Evolutionary conservation across 2,329 filamentous ascomycete genomes (phyloP).

Genomic region (Apiospora sp.): DNA sequence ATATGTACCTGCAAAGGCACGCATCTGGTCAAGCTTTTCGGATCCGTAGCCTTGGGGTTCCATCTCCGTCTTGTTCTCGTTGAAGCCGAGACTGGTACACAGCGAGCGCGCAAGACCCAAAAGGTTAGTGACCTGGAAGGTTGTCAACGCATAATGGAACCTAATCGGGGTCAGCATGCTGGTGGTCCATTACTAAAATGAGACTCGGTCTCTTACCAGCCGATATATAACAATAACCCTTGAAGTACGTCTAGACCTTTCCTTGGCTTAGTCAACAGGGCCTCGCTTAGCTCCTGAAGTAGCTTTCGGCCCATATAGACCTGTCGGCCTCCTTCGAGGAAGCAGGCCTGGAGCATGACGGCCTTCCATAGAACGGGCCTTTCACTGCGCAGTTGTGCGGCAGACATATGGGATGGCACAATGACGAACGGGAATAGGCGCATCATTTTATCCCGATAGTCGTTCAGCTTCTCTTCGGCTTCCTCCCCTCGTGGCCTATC

Average conservation of each 20-base stretch:
- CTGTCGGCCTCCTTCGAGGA: slow-evolving; percentile 54
- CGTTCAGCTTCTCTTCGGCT: slow-evolving; percentile 49
- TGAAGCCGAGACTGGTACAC: slow-evolving; percentile 51
- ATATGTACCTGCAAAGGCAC: slow-evolving; percentile 58
- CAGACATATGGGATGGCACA: slow-evolving; percentile 47
- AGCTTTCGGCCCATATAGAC: slow-evolving; percentile 52
- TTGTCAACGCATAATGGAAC: slow-evolving; percentile 58
- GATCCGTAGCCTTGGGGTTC: slow-evolving; percentile 36
- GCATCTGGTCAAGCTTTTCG: slow-evolving; percentile 51
- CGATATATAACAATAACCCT: slow-evolving; percentile 53
- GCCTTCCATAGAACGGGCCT: slow-evolving; percentile 59
- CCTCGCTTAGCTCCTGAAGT: slow-evolving; percentile 51
- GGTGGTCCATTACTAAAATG: neutral
- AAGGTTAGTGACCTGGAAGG: slow-evolving; percentile 58
- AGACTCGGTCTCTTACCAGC: slow-evolving; percentile 47
- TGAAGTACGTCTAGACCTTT: slow-evolving; percentile 58
- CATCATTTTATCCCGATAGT: slow-evolving; percentile 52
- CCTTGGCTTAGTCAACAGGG: slow-evolving; percentile 49
- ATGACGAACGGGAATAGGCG: slow-evolving; percentile 55
- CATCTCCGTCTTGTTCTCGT: slow-evolving; percentile 38
- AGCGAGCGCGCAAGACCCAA: slow-evolving; percentile 57
- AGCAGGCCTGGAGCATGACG: slow-evolving; percentile 53
- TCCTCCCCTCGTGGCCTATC: slow-evolving; percentile 34
- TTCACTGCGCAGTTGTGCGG: slow-evolving; percentile 47
- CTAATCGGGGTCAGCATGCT: slow-evolving; percentile 35